A percentile compares a stretch with the other conserved stretches of the same genome.
phyloP scores from a whole-genome alignment of 179 eudicot genomes.

The Beta lomatogona region DNA sequence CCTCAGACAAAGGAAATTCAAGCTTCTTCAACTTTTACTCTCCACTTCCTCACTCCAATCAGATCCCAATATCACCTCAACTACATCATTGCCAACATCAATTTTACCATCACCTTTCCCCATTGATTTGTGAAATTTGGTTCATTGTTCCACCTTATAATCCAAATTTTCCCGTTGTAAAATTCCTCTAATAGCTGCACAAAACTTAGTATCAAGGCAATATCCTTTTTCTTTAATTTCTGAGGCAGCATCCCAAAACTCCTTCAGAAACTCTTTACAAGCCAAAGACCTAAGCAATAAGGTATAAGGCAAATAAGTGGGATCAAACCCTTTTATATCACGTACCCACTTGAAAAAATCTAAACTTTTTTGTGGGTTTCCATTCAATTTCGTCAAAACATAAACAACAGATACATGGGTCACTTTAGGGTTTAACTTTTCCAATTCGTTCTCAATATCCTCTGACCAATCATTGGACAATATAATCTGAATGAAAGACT shows the following conservation, averaged over 20 bases:
- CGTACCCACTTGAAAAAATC: slow-evolving; percentile 76
- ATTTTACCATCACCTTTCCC: slow-evolving; percentile 31
- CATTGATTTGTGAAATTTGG: slow-evolving; percentile 52
- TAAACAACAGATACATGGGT: slow-evolving; percentile 67
- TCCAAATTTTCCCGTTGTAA: slow-evolving; percentile 45
- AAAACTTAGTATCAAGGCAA: slow-evolving; percentile 46
- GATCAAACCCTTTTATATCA: too few species aligned
- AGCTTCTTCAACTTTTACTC: slow-evolving; percentile 47
- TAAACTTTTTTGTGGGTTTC: slow-evolving; percentile 56
- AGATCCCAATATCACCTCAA: slow-evolving; percentile 36
- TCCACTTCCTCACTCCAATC: slow-evolving; percentile 66
- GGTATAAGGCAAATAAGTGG: too few species aligned
- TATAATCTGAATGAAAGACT: slow-evolving; percentile 42
- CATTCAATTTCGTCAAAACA: slow-evolving; percentile 63
- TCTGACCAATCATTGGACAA: slow-evolving; percentile 59
- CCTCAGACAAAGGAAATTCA: slow-evolving; percentile 50
- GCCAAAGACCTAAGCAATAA: too few species aligned
- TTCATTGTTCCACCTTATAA: slow-evolving; percentile 46
- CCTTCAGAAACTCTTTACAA: slow-evolving; percentile 45
- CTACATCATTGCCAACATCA: slow-evolving; percentile 49
- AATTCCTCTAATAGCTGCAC: slow-evolving; percentile 30
- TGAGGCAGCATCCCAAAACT: slow-evolving; percentile 62
- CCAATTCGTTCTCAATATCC: slow-evolving; percentile 42
- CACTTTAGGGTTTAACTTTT: slow-evolving; percentile 33
- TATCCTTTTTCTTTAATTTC: slow-evolving; percentile 69